Percentiles rank a stretch among this genome's conserved stretches.
Evolutionary conservation across 2,329 filamentous ascomycete species (phyloP).

Genomic region (Fusarium beomiforme): DNA sequence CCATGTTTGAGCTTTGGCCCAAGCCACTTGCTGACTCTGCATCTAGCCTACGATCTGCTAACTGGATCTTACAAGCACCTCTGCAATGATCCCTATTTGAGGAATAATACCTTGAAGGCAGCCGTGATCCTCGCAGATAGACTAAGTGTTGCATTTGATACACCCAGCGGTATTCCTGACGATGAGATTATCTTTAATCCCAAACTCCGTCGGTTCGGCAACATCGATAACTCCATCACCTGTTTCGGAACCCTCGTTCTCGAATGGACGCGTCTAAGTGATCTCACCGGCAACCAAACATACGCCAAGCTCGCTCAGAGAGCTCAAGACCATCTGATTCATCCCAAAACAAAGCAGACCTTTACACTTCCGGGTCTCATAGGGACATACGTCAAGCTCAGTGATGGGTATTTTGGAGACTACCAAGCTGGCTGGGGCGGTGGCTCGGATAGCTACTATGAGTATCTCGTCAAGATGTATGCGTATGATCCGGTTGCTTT

Average conservation of each 20-base stretch:
- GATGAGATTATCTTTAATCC: constrained; percentile 36
- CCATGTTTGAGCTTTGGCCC: too few relatives aligned
- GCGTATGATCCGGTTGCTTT: constrained; percentile 27
- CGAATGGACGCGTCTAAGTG: constrained; percentile 34
- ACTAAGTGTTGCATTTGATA: constrained; percentile 34
- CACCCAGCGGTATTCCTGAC: constrained; percentile 30
- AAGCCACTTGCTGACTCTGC: neutral
- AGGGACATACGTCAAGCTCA: constrained; percentile 15
- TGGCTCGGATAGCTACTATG: constrained; percentile 35
- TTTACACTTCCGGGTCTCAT: constrained; percentile 28
- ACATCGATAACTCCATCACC: constrained; percentile 32
- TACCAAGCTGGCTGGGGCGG: constrained; percentile 36
- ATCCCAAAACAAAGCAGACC: constrained; percentile 12
- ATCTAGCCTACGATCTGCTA: constrained; percentile 24
- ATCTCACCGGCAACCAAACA: constrained; percentile 17
- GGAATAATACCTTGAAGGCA: neutral
- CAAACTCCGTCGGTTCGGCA: neutral
- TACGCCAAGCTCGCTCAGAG: constrained; percentile 26
- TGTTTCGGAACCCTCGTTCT: constrained; percentile 31
- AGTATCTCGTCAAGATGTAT: constrained; percentile 40
- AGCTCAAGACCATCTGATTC: constrained; percentile 17
- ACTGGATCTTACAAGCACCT: constrained; percentile 26
- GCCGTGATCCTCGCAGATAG: constrained; percentile 16
- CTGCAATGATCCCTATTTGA: neutral
- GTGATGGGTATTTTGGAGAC: constrained; percentile 17